Evolutionary conservation across 192 early-diverging fungal species (phyloP).

Genomic region (Entrophospora sp.): DNA sequence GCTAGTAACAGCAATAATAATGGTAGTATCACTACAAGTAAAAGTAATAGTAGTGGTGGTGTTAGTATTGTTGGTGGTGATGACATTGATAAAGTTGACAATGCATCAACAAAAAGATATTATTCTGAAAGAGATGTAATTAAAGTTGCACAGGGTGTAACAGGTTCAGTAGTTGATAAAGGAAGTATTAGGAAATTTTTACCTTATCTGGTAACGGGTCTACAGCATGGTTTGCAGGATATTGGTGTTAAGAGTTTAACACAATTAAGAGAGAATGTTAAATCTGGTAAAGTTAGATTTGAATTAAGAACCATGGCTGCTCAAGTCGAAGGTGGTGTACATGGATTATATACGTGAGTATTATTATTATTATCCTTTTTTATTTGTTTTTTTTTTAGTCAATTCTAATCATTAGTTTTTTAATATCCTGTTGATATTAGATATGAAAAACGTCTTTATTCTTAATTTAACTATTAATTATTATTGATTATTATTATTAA

Average conservation of each 20-base stretch:
- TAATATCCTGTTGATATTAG: neutral
- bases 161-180: constrained; percentile 96
- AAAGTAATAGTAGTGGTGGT: too few relatives aligned
- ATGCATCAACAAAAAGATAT: constrained; percentile 90
- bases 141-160: constrained; percentile 98
- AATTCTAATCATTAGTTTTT: neutral
- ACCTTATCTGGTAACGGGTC: constrained; percentile 83
- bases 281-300: constrained; percentile 72
- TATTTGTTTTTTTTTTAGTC: neutral
- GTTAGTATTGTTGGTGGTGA: too few relatives aligned
- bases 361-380: neutral
- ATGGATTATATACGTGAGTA: constrained; percentile 69
- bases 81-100: too few relatives aligned
- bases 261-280: constrained; percentile 61
- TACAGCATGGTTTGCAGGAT: constrained; percentile 97
- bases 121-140: constrained; percentile 94
- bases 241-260: constrained; percentile 72
- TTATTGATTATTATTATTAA: too few relatives aligned
- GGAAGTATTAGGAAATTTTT: constrained; percentile 91
- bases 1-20: too few relatives aligned
- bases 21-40: too few relatives aligned
- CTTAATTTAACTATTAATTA: neutral
- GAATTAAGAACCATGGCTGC: constrained; percentile 91
- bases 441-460: constrained; percentile 5
- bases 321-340: constrained; percentile 94